Evolutionary conservation across 176 grass and related monocot species (phyloP), one percentile per base, ranked within the genome.

Genomic region (Aegilops sharonensis): DNA sequence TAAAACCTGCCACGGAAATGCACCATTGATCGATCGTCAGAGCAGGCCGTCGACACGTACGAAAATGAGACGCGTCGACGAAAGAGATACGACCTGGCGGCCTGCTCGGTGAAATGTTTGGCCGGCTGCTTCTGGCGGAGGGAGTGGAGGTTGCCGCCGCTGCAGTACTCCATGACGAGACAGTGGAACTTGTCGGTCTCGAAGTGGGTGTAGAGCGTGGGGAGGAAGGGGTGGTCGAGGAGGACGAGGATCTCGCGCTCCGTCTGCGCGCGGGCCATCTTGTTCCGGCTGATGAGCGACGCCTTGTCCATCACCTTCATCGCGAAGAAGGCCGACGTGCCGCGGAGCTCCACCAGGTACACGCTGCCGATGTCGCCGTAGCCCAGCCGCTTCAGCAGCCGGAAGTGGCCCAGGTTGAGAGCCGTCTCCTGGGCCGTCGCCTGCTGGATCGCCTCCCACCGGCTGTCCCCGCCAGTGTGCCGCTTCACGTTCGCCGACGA

Each of bases 301-400:
- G 84, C 84, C 79, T 90, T 90, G 88, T 90, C 88, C 88, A 90
- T 90, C 79, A 90, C 88, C 79, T 90, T 90, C 88, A 90, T 90
- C n/a, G 88, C 88, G 79, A 90, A 90, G 88, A 90, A 90, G 50
- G 79, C 64, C 5, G 68, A 14, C 68, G 89, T 80, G 80, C 37
- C 75, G 6, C 93, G 94, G 64, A 98, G 94, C 72, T 98, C 93
- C 24, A 91, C 96, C 24, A 98, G 90, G 90, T 98, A 98, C 11
- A 98, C 96, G 73, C 96, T 98, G 54, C 96, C 96, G 77, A 98
- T 98, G 83, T 98, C 96, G 54, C 96, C 96, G 79, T 98, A 95
- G 6, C 95, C 95, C 10, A 98, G 91, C 47, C 93, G 91, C 64
- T 95, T 95, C 5, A 98, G 89, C 37, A 98, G 93, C 64, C 91